Evolutionary conservation across 2,329 filamentous ascomycete species (phyloP).

Genomic region (Colletotrichum orbiculare): DNA sequence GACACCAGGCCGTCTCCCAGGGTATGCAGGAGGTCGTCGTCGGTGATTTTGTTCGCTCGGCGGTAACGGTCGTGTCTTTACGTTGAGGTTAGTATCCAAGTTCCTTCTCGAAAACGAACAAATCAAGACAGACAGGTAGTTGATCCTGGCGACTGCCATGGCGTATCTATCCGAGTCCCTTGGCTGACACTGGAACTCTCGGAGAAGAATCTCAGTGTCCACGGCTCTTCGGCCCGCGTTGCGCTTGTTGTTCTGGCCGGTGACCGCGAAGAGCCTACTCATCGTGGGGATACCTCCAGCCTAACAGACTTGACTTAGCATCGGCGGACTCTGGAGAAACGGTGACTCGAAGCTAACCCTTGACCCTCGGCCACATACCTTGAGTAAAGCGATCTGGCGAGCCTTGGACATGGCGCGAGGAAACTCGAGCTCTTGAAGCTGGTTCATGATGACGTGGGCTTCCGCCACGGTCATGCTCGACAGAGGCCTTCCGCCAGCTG

Average conservation of each 20-base stretch:
- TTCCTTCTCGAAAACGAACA: background rate
- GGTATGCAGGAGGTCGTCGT: conserved; percentile 74
- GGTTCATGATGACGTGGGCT: conserved; percentile 52
- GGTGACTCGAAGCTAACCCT: background rate
- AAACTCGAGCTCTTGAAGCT: conserved; percentile 63
- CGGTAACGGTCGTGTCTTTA: conserved; percentile 64
- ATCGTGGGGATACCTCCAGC: conserved; percentile 66
- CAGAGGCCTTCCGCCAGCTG: background rate
- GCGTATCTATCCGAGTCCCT: conserved; percentile 56
- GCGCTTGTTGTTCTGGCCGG: conserved; percentile 57
- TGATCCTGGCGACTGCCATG: conserved; percentile 70
- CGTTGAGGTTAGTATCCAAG: background rate
- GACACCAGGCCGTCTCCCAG: conserved; percentile 68
- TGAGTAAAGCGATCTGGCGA: conserved; percentile 69
- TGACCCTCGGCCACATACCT: conserved; percentile 46
- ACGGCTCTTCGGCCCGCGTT: conserved; percentile 62
- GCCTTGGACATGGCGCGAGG: conserved; percentile 62
- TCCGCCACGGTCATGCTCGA: conserved; percentile 33
- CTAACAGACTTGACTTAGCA: conserved; percentile 20
- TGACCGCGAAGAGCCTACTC: conserved; percentile 59
- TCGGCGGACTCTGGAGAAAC: background rate
- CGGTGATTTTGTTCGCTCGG: conserved; percentile 66
- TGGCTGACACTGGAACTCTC: conserved; percentile 57
- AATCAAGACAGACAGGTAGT: conserved; percentile 57
- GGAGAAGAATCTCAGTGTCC: conserved; percentile 61